Evolutionary conservation across 192 early-diverging fungal genomes (phyloP), one percentile per base, ranked within the genome.

Genomic region (Umbelopsis vinacea): DNA sequence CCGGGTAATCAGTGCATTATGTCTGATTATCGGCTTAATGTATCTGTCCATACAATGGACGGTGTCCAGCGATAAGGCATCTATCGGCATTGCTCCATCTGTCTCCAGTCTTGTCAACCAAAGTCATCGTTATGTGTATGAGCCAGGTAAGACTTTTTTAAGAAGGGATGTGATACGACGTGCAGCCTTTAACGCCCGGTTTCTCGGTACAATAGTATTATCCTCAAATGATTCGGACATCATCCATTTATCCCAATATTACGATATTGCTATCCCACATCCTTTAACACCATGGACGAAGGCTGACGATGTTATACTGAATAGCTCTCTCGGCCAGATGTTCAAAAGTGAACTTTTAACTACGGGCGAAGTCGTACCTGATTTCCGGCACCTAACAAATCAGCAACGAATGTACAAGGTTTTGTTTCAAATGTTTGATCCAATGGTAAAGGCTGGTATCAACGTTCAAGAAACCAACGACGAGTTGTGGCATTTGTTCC

Each of bases 201-300:
- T 63, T 17, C 23, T 26, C 17, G 12, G 15, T 26, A n/a, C 12
- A 63, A n/a, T 37, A 63, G 57, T 19, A 8, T 2, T 63, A 6
- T n/a, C 26, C 14, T 11, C 57, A 12, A 63, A 63, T 29, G 57
- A 63, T 35, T 63, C 57, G 57, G 57, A 63, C 3, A 37, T 63
- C 57, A 63, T 63, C 35, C 33, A n/a, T 4, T 46, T 75, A n/a
- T 48, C 60, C 6, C 26, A 70, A 52, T 77, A 71, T 12, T 79
- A 85, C 35, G 81, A 81, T 69, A 76, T 85, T 26, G 83, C 83
- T 21, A 78, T 82, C 24, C 83, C 83, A 33, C 70, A 77, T 23
- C 69, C 48, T 19, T 38, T 82, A 40, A 74, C 71, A 57, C 68
- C 76, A 0, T 85, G 83, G 83, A 82, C 81, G 17, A 46, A 60